Evolutionary conservation across 805 yeast species (phyloP).

Genomic region (Yarrowia keelungensis): DNA sequence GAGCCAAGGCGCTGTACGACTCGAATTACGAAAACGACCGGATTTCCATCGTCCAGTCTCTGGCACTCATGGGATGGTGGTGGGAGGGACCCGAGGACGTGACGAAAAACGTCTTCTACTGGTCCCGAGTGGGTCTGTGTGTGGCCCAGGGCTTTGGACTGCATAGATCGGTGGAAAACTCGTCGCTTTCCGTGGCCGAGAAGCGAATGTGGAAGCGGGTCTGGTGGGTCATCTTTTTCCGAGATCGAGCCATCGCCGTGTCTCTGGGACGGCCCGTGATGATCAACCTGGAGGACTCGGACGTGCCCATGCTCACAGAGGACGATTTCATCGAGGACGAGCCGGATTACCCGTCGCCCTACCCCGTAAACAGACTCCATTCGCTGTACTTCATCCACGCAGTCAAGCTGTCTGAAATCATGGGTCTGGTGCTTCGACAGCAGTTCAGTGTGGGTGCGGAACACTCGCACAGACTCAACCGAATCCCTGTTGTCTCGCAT

Average conservation of each 20-base stretch:
- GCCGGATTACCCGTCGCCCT: constrained; percentile 51
- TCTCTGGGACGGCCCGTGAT: constrained; percentile 77
- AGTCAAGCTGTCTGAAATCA: constrained; percentile 71
- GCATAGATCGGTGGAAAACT: constrained; percentile 60
- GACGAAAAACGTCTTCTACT: constrained; percentile 68
- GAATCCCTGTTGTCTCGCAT: constrained; percentile 60
- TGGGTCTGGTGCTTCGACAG: constrained; percentile 70
- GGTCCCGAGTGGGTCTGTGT: constrained; percentile 73
- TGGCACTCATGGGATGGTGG: constrained; percentile 67
- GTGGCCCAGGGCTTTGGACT: constrained; percentile 79
- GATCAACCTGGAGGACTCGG: constrained; percentile 75
- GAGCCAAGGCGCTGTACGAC: constrained; percentile 79
- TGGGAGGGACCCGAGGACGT: constrained; percentile 79
- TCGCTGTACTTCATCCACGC: constrained; percentile 66
- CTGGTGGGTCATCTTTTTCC: constrained; percentile 79
- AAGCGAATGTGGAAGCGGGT: constrained; percentile 65
- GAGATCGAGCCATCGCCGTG: constrained; percentile 72
- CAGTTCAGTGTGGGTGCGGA: constrained; percentile 76
- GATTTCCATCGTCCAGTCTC: constrained; percentile 64
- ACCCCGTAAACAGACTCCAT: constrained; percentile 57
- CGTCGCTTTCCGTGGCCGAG: constrained; percentile 53
- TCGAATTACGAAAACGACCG: constrained; percentile 72
- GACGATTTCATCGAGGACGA: constrained; percentile 68
- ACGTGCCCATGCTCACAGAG: constrained; percentile 72
- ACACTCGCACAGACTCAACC: constrained; percentile 53